phyloP scores from a whole-genome alignment of 805 yeast species.

The Starmerella sp. region DNA sequence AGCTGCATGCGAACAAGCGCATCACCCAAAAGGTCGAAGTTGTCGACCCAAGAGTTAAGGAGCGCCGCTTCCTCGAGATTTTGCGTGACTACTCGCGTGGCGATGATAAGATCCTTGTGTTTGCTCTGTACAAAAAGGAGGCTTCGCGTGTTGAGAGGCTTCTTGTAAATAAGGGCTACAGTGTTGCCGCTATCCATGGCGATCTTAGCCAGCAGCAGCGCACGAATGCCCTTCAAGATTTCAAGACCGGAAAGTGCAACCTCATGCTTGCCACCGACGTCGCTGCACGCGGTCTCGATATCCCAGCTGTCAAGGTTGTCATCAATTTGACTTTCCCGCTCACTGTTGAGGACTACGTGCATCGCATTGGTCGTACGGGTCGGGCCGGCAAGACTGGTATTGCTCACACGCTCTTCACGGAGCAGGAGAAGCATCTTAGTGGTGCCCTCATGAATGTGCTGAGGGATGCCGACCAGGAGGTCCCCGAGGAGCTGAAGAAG shows the following conservation, averaged over 20 bases:
- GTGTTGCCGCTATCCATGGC: constrained; percentile 91
- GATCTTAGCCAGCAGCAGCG: constrained; percentile 88
- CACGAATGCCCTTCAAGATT: constrained; percentile 71
- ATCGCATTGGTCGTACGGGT: constrained; percentile 95
- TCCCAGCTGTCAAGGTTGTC: constrained; percentile 92
- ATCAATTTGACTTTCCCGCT: constrained; percentile 92
- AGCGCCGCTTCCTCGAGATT: constrained; percentile 58
- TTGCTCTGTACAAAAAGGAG: constrained; percentile 93
- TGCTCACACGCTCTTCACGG: constrained; percentile 93
- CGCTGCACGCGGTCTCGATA: constrained; percentile 95
- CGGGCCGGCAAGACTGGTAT: constrained; percentile 93
- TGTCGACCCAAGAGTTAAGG: constrained; percentile 70
- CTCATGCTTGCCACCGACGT: constrained; percentile 93
- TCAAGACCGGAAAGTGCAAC: constrained; percentile 67
- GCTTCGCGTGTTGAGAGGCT: constrained; percentile 81
- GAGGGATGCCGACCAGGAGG: constrained; percentile 88
- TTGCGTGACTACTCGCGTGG: constrained; percentile 53
- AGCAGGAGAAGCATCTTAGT: constrained; percentile 88
- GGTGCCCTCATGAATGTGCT: constrained; percentile 89
- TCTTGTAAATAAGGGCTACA: constrained; percentile 58
- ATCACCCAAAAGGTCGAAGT: constrained; percentile 92
- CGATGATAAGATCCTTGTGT: constrained; percentile 70
- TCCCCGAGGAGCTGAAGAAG: constrained; percentile 86
- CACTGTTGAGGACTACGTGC: constrained; percentile 93
- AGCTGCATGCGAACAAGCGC: constrained; percentile 85